phyloP scores from a whole-genome alignment of 331 rosid genomes.

The Cydonia oblonga region DNA sequence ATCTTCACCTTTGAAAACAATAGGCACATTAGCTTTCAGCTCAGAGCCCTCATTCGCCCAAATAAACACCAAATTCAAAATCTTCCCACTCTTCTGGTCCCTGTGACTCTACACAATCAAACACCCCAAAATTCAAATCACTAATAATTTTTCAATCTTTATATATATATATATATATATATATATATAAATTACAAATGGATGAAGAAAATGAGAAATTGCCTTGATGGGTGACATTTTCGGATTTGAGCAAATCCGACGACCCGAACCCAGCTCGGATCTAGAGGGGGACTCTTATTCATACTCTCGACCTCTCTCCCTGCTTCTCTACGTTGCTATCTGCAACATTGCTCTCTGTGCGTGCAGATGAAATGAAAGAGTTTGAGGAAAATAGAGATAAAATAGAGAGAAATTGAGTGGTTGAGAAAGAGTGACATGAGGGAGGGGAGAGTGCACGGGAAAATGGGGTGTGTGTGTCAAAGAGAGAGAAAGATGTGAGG shows the following conservation, averaged over 20 bases:
- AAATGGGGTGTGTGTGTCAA: too few species aligned
- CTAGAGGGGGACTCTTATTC: slow-evolving; percentile 43
- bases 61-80: slow-evolving; percentile 37
- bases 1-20: slow-evolving; percentile 76
- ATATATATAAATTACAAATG: too few species aligned
- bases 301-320: too few species aligned
- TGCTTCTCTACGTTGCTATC: too few species aligned
- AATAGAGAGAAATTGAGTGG: too few species aligned
- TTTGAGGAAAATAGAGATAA: too few species aligned
- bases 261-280: slow-evolving; percentile 92
- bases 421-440: too few species aligned
- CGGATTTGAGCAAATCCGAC: slow-evolving; percentile 57
- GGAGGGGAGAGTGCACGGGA: too few species aligned
- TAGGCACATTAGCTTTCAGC: slow-evolving; percentile 29
- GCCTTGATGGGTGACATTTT: slow-evolving; percentile 79
- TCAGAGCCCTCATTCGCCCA: too few species aligned
- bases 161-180: neutral
- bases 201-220: neutral
- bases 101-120: slow-evolving; percentile 42
- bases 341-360: too few species aligned
- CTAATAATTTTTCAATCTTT: neutral
- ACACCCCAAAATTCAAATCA: neutral
- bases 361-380: too few species aligned
- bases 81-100: slow-evolving; percentile 50
- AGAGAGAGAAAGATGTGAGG: too few species aligned